Evolutionary conservation across 2,329 filamentous ascomycete genomes (phyloP).

Genomic region (Cordyceps farinosa): DNA sequence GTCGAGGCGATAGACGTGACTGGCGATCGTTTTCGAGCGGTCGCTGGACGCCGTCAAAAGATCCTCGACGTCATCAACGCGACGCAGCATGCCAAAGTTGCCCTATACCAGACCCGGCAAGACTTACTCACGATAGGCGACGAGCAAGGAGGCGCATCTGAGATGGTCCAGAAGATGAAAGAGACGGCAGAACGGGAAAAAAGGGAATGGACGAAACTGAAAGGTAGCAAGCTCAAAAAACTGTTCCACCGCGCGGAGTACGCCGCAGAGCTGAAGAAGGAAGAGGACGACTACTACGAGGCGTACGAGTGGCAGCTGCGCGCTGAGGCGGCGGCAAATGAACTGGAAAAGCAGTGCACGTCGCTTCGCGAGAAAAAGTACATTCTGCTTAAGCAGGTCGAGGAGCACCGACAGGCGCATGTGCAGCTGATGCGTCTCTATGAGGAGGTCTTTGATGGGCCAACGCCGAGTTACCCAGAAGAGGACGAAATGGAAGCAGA

Average conservation of each 20-base stretch:
- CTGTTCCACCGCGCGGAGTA: neutral
- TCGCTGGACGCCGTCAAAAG: neutral
- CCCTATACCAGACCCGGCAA: neutral
- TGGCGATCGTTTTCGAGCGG: neutral
- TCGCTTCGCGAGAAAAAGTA: neutral
- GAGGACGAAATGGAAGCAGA: neutral
- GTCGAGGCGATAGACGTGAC: neutral
- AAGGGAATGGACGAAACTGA: slow-evolving; percentile 4
- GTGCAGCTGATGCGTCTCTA: neutral
- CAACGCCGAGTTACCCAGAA: neutral
- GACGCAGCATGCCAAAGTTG: slow-evolving; percentile 1
- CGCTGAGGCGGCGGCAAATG: neutral
- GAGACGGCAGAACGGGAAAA: neutral
- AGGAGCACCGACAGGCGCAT: neutral
- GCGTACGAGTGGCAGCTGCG: slow-evolving; percentile 13
- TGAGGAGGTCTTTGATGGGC: neutral
- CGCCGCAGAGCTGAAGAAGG: slow-evolving; percentile 4
- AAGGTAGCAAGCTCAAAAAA: slow-evolving; percentile 5
- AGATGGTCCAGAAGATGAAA: neutral
- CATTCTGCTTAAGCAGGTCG: neutral
- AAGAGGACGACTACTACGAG: slow-evolving; percentile 9
- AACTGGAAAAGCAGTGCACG: neutral
- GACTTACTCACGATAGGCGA: neutral
- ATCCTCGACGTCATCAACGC: neutral
- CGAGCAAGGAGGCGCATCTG: neutral